Base-by-base conservation (phyloP, 2,329 filamentous ascomycete species). In the Rhytidhysteron rufulum region DNA sequence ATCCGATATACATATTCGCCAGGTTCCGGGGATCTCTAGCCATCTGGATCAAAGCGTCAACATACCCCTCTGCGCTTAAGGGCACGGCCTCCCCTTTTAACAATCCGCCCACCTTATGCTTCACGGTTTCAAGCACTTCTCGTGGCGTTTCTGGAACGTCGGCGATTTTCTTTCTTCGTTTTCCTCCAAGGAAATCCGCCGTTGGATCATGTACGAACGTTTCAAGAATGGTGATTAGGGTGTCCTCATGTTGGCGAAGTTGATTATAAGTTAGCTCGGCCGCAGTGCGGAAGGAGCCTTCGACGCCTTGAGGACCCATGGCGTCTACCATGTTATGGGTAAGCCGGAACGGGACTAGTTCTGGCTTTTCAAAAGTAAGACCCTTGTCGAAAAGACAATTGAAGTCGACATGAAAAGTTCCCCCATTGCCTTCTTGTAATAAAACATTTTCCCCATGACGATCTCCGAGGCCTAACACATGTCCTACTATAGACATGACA, bases 381-480 rank as follows among this genome's bases (percentile, higher is more conserved):
- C 93, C 93, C 54, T 98, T 98, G 72, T 98, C 94, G 63, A 99
- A 99, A 4, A 98, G 81, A 66, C 94, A 98, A 69, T 98, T 98
- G 76, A 99, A 98, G 68, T 98, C 93, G 33, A 99, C 94, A 66
- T 99, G 93, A 66, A 98, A 87, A 2, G 95, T 83, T 37, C 91
- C 91, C 32, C 94, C 93, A 49, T 89, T 94, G 41, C 86, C 85
- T 69, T 97, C 88, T 65, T 97, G 89, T 22, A 98, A 82, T 21
- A 96, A 79, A 40, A 99, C 88, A 65, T 99, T 99, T 66, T 98
- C 93, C 43, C 91, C 91, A 67, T 99, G 93, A 4, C 93, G 83
- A 66, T 99, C 93, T 29, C 93, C 93, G 1, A 99, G 75, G 44
- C 81, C 93, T 4, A 99, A 78, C 35, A 97, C 90, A 41, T 95